These are phyloP conservation scores for Amaranthus hypochondriacus DNA, from an alignment of 148 eudicot species.

Conservation along the genomic window DNA sequence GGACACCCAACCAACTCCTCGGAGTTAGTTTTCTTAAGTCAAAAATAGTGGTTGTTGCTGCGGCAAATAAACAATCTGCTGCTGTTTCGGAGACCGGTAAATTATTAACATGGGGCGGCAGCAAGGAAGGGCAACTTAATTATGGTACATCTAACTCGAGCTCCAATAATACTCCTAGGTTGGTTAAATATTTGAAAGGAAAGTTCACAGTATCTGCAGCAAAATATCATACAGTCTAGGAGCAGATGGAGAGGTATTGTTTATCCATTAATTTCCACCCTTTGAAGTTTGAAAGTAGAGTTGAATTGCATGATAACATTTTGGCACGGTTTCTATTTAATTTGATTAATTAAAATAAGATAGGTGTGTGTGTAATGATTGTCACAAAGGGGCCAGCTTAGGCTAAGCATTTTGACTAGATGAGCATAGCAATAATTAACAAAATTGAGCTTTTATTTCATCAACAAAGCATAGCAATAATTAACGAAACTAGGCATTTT, in stretches of 20 bases:
- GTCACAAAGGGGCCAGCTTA: too few relatives aligned
- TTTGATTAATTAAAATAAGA: too few relatives aligned
- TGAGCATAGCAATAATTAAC: too few relatives aligned
- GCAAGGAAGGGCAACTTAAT: slow-evolving; percentile 97
- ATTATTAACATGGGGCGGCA: slow-evolving; percentile 96
- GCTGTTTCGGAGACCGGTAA: slow-evolving; percentile 90
- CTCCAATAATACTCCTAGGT: slow-evolving; percentile 80
- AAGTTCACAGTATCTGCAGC: slow-evolving; percentile 74
- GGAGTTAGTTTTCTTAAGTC: slow-evolving; percentile 78
- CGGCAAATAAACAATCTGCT: slow-evolving; percentile 95
- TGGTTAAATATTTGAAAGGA: slow-evolving; percentile 89
- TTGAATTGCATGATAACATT: too few relatives aligned
- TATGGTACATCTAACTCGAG: slow-evolving; percentile 98
- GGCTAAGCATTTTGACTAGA: too few relatives aligned
- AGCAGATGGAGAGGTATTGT: slow-evolving; percentile 86
- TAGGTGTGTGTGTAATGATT: too few relatives aligned
- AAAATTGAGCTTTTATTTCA: too few relatives aligned
- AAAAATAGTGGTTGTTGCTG: slow-evolving; percentile 84
- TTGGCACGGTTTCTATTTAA: too few relatives aligned
- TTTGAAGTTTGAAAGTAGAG: too few relatives aligned
- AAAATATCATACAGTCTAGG: slow-evolving; percentile 87
- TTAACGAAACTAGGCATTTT: too few relatives aligned
- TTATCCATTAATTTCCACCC: too few relatives aligned
- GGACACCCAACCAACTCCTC: slow-evolving; percentile 92
- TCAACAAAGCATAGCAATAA: too few relatives aligned